Conservation (phyloP, 192 early-diverging fungal genomes). For the Backusella psychrophila region DNA sequence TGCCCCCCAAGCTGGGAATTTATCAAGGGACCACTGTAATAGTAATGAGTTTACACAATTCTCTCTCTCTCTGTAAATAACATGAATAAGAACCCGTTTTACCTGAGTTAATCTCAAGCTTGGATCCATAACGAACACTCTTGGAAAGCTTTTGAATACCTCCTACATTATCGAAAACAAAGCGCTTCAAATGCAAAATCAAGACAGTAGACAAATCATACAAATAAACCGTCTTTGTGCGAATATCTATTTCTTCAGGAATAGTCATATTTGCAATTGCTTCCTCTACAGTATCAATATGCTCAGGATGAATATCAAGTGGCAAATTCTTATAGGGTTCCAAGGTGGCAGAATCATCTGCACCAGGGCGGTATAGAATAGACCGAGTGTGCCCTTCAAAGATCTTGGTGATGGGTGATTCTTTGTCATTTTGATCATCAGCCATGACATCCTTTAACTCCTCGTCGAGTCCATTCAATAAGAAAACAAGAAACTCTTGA, state of each 20-base stretch:
- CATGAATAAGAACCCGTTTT: neutral
- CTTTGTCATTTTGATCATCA: slow-evolving; percentile 41
- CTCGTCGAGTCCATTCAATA: slow-evolving; percentile 94
- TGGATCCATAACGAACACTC: slow-evolving; percentile 68
- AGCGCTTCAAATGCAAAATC: no score
- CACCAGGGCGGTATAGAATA: slow-evolving; percentile 64
- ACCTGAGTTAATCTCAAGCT: slow-evolving; percentile 65
- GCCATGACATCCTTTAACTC: slow-evolving; percentile 61
- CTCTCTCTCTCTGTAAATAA: neutral
- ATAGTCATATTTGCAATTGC: neutral
- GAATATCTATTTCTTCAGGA: no score
- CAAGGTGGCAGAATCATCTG: slow-evolving; percentile 75
- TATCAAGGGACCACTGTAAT: no score
- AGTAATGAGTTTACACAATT: neutral
- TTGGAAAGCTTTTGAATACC: slow-evolving; percentile 54
- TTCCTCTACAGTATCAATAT: no score
- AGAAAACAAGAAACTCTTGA: slow-evolving; percentile 91
- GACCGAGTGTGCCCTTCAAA: slow-evolving; percentile 85
- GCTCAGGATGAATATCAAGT: slow-evolving; percentile 55
- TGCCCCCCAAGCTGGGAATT: no score
- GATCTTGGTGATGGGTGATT: slow-evolving; percentile 81
- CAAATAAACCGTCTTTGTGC: no score
- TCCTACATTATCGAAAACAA: no score
- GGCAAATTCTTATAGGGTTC: slow-evolving; percentile 89
- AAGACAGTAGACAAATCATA: no score